Evolutionary conservation across 345 rosid species (phyloP).

Genomic region (Salix exigua): DNA sequence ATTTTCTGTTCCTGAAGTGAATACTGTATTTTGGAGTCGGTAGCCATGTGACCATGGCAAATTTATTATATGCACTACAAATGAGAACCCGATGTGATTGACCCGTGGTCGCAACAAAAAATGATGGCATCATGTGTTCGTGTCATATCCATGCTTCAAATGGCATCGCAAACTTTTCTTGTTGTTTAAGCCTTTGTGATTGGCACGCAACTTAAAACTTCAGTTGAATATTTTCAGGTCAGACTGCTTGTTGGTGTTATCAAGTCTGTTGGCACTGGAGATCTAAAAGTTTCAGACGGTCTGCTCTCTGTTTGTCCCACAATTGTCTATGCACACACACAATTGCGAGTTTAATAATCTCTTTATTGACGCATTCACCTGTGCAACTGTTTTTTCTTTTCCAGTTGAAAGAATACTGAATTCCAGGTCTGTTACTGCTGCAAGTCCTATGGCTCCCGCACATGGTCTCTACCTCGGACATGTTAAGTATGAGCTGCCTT

Average conservation of each 20-base stretch:
- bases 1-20: not conserved
- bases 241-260: conserved; percentile 81
- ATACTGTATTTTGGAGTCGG: not conserved
- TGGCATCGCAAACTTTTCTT: not conserved
- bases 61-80: not conserved
- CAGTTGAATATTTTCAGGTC: conserved; percentile 48
- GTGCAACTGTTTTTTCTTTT: conserved; percentile 6
- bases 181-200: not conserved
- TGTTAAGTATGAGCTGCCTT: conserved; percentile 73
- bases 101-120: not conserved
- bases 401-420: conserved; percentile 66
- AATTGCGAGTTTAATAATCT: not conserved
- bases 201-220: not conserved
- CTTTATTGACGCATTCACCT: not conserved
- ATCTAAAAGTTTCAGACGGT: conserved; percentile 65
- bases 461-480: conserved; percentile 75
- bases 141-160: not conserved
- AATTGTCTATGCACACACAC: not conserved
- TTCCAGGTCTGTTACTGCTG: conserved; percentile 60
- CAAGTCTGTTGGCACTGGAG: conserved; percentile 81
- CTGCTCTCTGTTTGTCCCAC: conserved; percentile 9
- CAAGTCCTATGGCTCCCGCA: conserved; percentile 91
- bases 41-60: not conserved
- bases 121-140: no score
- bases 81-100: not conserved